phyloP scores from a whole-genome alignment of 2,329 filamentous ascomycete species.

The Hypoxylon sp. region DNA sequence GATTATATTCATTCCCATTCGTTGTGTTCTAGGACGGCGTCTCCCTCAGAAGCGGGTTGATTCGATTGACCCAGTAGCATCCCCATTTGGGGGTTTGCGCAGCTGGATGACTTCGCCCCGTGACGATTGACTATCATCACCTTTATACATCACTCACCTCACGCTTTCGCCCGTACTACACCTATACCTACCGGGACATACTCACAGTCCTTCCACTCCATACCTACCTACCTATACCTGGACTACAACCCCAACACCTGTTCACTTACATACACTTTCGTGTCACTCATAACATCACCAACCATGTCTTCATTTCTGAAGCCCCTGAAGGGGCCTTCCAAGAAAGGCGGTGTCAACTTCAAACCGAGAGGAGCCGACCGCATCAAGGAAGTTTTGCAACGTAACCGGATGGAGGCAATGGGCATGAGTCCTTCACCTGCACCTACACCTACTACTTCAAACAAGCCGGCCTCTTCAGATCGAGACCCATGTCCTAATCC shows the following conservation, averaged over 20 bases:
- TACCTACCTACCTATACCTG: slow-evolving; percentile 15
- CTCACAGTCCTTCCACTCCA: neutral
- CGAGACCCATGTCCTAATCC: slow-evolving; percentile 68
- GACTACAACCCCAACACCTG: neutral
- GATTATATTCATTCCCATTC: slow-evolving; percentile 1
- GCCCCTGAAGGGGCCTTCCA: slow-evolving; percentile 56
- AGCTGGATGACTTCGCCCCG: slow-evolving; percentile 19
- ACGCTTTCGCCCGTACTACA: neutral
- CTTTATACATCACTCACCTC: slow-evolving; percentile 17
- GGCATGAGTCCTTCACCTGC: slow-evolving; percentile 46
- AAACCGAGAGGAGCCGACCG: slow-evolving; percentile 64
- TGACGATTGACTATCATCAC: slow-evolving; percentile 10
- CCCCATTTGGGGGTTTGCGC: slow-evolving; percentile 27
- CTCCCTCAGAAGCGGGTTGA: neutral
- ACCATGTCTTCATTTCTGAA: slow-evolving; percentile 65
- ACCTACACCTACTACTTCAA: slow-evolving; percentile 37
- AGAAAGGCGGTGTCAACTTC: slow-evolving; percentile 57
- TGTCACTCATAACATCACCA: slow-evolving; percentile 7
- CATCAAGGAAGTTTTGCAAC: slow-evolving; percentile 61
- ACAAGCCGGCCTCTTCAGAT: slow-evolving; percentile 38
- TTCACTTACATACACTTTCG: slow-evolving; percentile 20
- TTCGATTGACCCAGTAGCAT: slow-evolving; percentile 16
- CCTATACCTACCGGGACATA: neutral
- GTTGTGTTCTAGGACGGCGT: neutral
- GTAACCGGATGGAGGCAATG: slow-evolving; percentile 50